These are phyloP conservation scores for Boletus semigastroideus DNA, from an alignment of 1,284 basidiomycete genomes.

Conservation along the genomic window DNA sequence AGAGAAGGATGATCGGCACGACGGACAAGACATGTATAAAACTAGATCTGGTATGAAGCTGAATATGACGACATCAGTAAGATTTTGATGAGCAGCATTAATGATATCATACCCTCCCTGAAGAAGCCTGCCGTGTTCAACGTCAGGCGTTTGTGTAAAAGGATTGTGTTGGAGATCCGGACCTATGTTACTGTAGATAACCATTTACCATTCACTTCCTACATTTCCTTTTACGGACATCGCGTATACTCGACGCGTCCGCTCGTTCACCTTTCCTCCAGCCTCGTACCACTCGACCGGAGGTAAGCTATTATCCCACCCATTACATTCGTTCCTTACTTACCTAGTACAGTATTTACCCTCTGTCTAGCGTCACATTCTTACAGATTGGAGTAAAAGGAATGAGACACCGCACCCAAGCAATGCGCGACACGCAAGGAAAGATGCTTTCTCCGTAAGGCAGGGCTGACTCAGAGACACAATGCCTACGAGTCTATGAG, in stretches of 20 bases:
- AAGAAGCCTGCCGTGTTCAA: constrained; percentile 41
- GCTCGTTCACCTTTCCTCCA: no score
- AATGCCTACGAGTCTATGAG: constrained; percentile 25
- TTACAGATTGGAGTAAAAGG: no score
- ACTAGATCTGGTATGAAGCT: constrained; percentile 63
- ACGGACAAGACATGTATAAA: constrained; percentile 62
- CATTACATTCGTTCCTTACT: no score
- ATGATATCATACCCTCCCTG: constrained; percentile 52
- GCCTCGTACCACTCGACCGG: no score
- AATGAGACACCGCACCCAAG: constrained; percentile 36
- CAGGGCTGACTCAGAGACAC: constrained; percentile 56
- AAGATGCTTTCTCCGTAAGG: constrained; percentile 54
- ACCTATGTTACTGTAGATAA: no score
- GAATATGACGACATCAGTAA: neutral
- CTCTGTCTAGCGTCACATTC: no score
- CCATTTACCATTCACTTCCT: no score
- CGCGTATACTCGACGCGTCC: no score
- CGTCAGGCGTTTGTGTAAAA: neutral
- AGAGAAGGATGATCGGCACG: neutral
- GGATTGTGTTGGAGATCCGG: no score
- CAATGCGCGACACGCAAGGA: constrained; percentile 45
- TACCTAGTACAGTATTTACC: no score
- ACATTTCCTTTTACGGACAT: no score
- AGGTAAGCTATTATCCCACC: no score
- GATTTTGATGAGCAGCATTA: constrained; percentile 1